phyloP scores from a whole-genome alignment of 768 basidiomycete genomes.

The Gelatoporia subvermispora region DNA sequence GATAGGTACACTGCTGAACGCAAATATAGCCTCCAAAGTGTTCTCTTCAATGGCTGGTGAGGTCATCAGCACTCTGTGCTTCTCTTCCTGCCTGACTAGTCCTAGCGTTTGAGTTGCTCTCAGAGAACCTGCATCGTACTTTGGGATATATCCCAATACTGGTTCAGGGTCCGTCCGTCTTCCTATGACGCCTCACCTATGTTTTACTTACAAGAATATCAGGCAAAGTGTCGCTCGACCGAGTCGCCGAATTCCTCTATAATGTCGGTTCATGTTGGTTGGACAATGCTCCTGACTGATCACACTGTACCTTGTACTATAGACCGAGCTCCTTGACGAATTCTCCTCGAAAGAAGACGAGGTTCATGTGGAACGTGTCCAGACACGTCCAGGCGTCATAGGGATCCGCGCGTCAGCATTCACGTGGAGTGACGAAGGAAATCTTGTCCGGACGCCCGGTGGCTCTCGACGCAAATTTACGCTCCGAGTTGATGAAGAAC shows the following conservation, averaged over 20 bases:
- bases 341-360: slow-evolving; percentile 25
- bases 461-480: slow-evolving; percentile 41
- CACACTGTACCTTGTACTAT: not conserved
- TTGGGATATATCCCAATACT: slow-evolving; percentile 27
- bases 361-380: not conserved
- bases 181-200: too few relatives aligned
- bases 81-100: slow-evolving; percentile 32
- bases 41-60: slow-evolving; percentile 31
- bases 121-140: slow-evolving; percentile 37
- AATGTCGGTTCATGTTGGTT: slow-evolving; percentile 17
- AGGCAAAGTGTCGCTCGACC: slow-evolving; percentile 62
- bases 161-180: slow-evolving; percentile 18
- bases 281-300: not conserved
- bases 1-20: too few relatives aligned
- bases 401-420: slow-evolving; percentile 54
- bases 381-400: slow-evolving; percentile 27
- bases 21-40: slow-evolving; percentile 24
- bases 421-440: slow-evolving; percentile 43
- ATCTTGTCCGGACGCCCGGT: slow-evolving; percentile 19
- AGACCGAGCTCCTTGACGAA: slow-evolving; percentile 46
- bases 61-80: too few relatives aligned
- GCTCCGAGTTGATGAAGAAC: slow-evolving; percentile 43
- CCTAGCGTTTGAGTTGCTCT: slow-evolving; percentile 53
- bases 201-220: not conserved
- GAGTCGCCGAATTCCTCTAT: slow-evolving; percentile 46